Percentiles rank a stretch among this genome's conserved stretches.
These are phyloP conservation scores for Wickerhamiella azymoides DNA, from an alignment of 805 yeast genomes.

Conservation along the genomic window DNA sequence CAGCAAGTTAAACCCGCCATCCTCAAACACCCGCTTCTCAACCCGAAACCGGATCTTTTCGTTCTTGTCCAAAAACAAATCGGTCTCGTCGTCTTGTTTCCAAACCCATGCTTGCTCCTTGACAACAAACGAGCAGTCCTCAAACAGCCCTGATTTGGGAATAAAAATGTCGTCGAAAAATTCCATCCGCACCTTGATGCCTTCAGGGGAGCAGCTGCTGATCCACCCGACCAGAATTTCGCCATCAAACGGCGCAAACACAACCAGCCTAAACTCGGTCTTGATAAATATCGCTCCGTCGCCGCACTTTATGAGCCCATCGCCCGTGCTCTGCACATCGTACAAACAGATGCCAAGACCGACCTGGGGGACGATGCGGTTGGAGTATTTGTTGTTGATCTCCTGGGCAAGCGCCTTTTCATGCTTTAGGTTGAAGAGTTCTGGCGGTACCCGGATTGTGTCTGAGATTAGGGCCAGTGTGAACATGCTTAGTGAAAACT, in stretches of 20 bases:
- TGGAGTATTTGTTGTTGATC: conserved; percentile 70
- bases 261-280: conserved; percentile 53
- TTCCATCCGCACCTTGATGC: conserved; percentile 69
- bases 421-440: conserved; percentile 58
- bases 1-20: conserved; percentile 70
- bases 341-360: conserved; percentile 79
- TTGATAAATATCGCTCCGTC: conserved; percentile 81
- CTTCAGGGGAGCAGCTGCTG: conserved; percentile 73
- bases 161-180: conserved; percentile 87
- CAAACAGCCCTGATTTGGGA: conserved; percentile 72
- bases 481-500: conserved; percentile 55
- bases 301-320: conserved; percentile 84
- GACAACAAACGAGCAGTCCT: conserved; percentile 47
- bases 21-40: conserved; percentile 65
- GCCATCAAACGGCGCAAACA: conserved; percentile 90
- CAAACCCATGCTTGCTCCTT: conserved; percentile 94
- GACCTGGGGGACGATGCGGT: conserved; percentile 66
- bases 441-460: conserved; percentile 79
- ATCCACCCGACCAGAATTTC: conserved; percentile 91
- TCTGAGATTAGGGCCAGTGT: conserved; percentile 70
- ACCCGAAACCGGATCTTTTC: conserved; percentile 86
- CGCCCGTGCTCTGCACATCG: conserved; percentile 70
- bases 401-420: conserved; percentile 64
- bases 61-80: conserved; percentile 69
- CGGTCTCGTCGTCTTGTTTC: conserved; percentile 46